phyloP scores from a whole-genome alignment of 257 asterid species.

The Oldenlandia corymbosa region DNA sequence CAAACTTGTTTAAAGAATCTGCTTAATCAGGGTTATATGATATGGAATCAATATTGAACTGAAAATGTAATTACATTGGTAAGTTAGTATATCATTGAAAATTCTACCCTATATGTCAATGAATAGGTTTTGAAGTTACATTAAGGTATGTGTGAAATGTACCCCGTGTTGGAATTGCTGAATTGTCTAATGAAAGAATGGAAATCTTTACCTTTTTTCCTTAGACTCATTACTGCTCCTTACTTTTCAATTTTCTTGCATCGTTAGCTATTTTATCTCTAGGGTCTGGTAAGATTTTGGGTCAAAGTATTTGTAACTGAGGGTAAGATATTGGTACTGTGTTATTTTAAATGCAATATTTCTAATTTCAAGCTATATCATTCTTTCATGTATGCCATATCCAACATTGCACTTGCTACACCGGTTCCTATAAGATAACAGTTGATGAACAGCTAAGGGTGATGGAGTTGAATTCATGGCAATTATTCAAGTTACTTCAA shows the following conservation, averaged over 20 bases:
- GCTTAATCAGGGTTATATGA: neutral
- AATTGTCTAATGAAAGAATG: neutral
- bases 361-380: neutral
- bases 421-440: constrained; percentile 30
- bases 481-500: constrained; percentile 63
- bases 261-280: neutral
- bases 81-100: neutral
- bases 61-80: neutral
- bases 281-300: neutral
- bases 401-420: neutral
- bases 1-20: neutral
- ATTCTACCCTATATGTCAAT: neutral
- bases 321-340: neutral
- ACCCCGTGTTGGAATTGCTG: neutral
- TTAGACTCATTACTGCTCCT: neutral
- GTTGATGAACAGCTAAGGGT: constrained; percentile 65
- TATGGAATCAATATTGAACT: neutral
- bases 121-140: neutral
- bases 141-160: neutral
- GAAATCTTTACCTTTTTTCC: neutral
- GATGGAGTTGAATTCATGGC: constrained; percentile 83
- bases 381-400: neutral
- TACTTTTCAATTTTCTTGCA: neutral
- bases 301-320: neutral
- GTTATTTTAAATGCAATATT: neutral